Conservation (phyloP, 108 stramenopile species). For the Nitzschia putrida region DNA sequence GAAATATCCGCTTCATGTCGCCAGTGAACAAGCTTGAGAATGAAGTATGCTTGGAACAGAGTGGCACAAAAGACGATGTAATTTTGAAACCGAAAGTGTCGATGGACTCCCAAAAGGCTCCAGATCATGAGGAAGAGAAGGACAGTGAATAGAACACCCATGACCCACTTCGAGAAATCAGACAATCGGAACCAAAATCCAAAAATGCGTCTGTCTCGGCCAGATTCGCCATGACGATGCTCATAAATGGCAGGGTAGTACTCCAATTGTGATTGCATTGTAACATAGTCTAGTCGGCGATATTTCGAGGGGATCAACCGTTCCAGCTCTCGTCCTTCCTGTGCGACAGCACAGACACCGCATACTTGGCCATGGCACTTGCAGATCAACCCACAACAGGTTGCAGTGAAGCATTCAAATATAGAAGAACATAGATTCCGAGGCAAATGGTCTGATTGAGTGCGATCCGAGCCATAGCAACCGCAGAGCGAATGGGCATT, state of each 20-base stretch:
- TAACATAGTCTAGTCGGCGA: constrained; percentile 72
- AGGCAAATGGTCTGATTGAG: constrained; percentile 14
- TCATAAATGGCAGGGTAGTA: constrained; percentile 65
- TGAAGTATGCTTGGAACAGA: constrained; percentile 54
- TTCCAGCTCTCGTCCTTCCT: constrained; percentile 79
- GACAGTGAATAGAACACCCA: background rate
- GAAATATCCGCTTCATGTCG: constrained; percentile 59
- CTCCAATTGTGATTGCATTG: constrained; percentile 70
- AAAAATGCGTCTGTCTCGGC: background rate
- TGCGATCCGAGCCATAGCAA: constrained; percentile 54
- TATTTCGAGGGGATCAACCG: constrained; percentile 47
- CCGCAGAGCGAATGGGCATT: constrained; percentile 74
- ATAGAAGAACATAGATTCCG: constrained; percentile 40
- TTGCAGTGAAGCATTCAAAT: constrained; percentile 41
- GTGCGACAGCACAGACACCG: constrained; percentile 77
- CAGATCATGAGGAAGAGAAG: constrained; percentile 18
- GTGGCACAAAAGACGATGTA: constrained; percentile 52
- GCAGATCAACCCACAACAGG: constrained; percentile 43
- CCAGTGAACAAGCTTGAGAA: constrained; percentile 64
- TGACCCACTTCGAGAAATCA: constrained; percentile 21
- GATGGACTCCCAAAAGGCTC: constrained; percentile 37
- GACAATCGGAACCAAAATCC: constrained; percentile 30
- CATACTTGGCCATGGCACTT: constrained; percentile 62
- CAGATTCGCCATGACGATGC: constrained; percentile 9
- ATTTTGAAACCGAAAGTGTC: constrained; percentile 31